Base-by-base conservation (phyloP, 805 yeast genomes). In the Metschnikowia kofuensis region DNA sequence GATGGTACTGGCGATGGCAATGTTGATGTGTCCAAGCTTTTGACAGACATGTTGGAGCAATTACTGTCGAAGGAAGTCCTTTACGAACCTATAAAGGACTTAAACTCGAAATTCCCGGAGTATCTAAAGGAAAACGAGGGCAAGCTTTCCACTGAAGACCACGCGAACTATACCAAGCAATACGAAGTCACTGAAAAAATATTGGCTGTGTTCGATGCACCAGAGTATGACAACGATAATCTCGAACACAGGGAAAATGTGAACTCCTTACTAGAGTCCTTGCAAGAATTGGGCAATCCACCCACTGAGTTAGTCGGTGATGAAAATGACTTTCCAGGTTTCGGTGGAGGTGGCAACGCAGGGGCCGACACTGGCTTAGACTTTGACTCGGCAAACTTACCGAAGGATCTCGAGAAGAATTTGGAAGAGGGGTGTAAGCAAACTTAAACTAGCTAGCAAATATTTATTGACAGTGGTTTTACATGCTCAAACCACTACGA, bases 71-170 rank as follows among this genome's bases (percentile, higher is more conserved):
- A 90, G 61, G 91, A 85, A 49, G 87, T 91, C 16, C 74, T 92
- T 35, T 91, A 88, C 62, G 96, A 86, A 57, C 97, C 98, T 2
- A 77, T 92, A 68, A 86, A 84, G 60, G 96, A 89, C 51, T 75
- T 91, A 63, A 80, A 84, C 54, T 68, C 72, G 11, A 88, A 87
- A 61, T 89, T 83, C 63, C 87, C 89, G 2, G 76, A 66, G 28
- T 92, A 88, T 84, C 73, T 92, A 52, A 67, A 69, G 40, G 79
- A 77, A 42, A 76, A 86, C 53, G 70, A 72, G 44, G 76, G 72
- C 8, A 57, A 61, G 35, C 62, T 82, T 27, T 47, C 73, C 7
- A 69, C 64, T 2, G 80, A 70, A 6, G 84, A 86, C 44, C 68
- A 74, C 50, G 65, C 59, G 2, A 75, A 80, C 34, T 89, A 84